These are phyloP conservation scores for Verbena officinalis DNA, from an alignment of 257 asterid species.

Conservation along the genomic window DNA sequence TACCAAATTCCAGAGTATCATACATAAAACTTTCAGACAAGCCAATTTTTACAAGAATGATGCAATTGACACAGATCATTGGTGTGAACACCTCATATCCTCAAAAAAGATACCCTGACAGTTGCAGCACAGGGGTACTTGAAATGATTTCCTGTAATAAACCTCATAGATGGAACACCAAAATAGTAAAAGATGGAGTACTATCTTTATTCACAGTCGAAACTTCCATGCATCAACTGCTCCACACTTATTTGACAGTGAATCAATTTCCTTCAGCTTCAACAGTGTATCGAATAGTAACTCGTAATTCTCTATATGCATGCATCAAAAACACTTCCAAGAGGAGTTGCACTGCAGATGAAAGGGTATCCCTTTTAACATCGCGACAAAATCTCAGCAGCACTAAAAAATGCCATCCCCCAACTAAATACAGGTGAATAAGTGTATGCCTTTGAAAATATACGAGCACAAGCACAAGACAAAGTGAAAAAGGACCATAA, in stretches of 20 bases:
- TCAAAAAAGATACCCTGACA: conserved; percentile 20
- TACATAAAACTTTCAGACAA: conserved; percentile 26
- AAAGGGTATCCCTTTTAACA: conserved; percentile 20
- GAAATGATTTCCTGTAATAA: background rate
- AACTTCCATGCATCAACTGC: conserved; percentile 20
- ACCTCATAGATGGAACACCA: conserved; percentile 24
- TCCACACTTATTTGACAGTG: conserved; percentile 16
- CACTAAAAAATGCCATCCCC: conserved; percentile 30
- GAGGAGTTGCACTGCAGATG: conserved; percentile 16
- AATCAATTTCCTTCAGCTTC: conserved; percentile 25
- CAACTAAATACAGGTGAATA: conserved; percentile 31
- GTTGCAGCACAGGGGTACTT: conserved; percentile 20
- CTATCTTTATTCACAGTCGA: conserved; percentile 20
- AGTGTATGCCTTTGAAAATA: conserved; percentile 36
- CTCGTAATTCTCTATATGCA: conserved; percentile 24
- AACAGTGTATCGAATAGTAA: conserved; percentile 19
- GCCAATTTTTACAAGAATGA: conserved; percentile 20
- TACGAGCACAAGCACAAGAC: conserved; percentile 44
- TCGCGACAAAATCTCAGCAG: conserved; percentile 24
- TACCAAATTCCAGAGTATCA: conserved; percentile 14
- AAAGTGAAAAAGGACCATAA: conserved; percentile 43
- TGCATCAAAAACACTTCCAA: conserved; percentile 34
- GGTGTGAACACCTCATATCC: conserved; percentile 21
- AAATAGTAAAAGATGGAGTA: background rate
- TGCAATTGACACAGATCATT: conserved; percentile 21